Evolutionary conservation across 139 green algal species (phyloP).

Genomic region (Dunaliella sp.): DNA sequence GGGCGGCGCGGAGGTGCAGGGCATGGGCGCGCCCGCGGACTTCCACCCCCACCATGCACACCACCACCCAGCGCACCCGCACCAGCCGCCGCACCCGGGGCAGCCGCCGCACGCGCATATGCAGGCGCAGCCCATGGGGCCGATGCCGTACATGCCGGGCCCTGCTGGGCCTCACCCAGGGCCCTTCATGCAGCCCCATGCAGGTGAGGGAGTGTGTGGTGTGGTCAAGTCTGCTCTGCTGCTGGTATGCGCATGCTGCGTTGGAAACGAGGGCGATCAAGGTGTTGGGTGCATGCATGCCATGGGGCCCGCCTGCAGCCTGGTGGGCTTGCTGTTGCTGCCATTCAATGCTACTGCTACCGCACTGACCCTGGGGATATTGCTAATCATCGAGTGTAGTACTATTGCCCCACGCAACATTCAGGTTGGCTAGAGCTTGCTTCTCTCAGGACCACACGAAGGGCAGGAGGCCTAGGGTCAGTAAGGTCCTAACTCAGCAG

Average conservation of each 20-base stretch:
- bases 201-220: background rate
- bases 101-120: background rate
- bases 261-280: no score
- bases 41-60: background rate
- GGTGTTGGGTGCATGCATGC: background rate
- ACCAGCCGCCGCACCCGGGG: background rate
- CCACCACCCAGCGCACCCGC: background rate
- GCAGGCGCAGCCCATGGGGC: no score
- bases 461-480: no score
- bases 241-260: background rate
- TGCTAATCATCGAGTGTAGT: background rate
- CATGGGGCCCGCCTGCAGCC: background rate
- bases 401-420: background rate
- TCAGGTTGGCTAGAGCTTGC: background rate
- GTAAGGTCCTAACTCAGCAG: no score
- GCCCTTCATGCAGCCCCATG: background rate
- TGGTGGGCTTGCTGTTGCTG: background rate
- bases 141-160: background rate
- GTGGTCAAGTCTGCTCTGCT: no score
- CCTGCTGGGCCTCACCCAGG: no score
- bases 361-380: background rate
- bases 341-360: background rate
- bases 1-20: background rate
- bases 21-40: background rate
- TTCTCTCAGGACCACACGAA: no score